A percentile compares a stretch with the other conserved stretches of the same genome.
These are phyloP conservation scores for Elsinoe ampelina DNA, from an alignment of 2,329 filamentous ascomycete species.

Conservation along the genomic window DNA sequence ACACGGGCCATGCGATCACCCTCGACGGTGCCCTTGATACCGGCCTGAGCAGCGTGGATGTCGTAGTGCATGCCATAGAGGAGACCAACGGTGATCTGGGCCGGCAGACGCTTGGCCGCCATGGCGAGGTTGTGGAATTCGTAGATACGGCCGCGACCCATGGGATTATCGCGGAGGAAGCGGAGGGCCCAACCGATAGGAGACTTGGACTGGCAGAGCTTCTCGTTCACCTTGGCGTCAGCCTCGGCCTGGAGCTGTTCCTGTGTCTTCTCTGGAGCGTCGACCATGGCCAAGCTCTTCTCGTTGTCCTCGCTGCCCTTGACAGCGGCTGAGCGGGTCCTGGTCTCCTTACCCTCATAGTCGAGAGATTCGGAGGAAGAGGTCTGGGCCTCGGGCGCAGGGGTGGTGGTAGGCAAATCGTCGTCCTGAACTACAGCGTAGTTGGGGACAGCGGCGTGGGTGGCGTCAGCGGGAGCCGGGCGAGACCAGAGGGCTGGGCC, in stretches of 20 bases:
- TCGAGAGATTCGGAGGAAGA: slow-evolving; percentile 29
- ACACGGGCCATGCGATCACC: slow-evolving; percentile 57
- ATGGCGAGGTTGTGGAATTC: slow-evolving; percentile 61
- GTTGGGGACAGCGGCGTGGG: slow-evolving; percentile 55
- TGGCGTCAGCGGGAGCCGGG: slow-evolving; percentile 43
- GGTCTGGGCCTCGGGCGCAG: slow-evolving; percentile 21
- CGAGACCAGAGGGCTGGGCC: slow-evolving; percentile 40
- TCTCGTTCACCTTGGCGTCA: slow-evolving; percentile 50
- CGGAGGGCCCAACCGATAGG: slow-evolving; percentile 80
- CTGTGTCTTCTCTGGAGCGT: slow-evolving; percentile 48
- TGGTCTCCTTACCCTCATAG: slow-evolving; percentile 30
- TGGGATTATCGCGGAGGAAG: slow-evolving; percentile 61
- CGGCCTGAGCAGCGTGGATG: slow-evolving; percentile 66
- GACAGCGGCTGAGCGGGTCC: slow-evolving; percentile 12
- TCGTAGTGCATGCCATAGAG: slow-evolving; percentile 76
- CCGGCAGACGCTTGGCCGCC: slow-evolving; percentile 57
- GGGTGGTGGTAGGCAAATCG: slow-evolving; percentile 34
- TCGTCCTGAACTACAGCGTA: slow-evolving; percentile 68
- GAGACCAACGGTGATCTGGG: slow-evolving; percentile 51
- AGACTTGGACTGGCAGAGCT: slow-evolving; percentile 52
- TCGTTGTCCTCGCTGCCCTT: slow-evolving; percentile 23
- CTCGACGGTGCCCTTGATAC: slow-evolving; percentile 62
- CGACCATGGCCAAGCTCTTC: slow-evolving; percentile 35
- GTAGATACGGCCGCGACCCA: slow-evolving; percentile 64
- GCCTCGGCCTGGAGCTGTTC: slow-evolving; percentile 51